Evolutionary conservation across 1,284 basidiomycete species (phyloP).

Genomic region (Porodaedalea pini): DNA sequence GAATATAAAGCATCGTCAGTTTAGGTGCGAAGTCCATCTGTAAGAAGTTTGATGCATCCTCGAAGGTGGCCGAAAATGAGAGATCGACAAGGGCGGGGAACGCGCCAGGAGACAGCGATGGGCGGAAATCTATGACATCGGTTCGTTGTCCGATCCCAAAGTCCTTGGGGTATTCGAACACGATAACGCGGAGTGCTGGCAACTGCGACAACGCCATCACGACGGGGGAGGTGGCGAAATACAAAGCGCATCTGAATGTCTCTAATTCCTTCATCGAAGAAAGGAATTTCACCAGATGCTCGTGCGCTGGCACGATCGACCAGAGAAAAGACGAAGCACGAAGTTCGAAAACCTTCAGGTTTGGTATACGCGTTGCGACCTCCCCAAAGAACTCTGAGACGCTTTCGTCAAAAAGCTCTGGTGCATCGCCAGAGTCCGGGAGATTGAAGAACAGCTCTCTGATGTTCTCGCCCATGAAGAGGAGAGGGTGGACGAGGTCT

Average conservation of each 20-base stretch:
- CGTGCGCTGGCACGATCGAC: too few species aligned
- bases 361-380: background rate
- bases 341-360: background rate
- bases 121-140: conserved; percentile 44
- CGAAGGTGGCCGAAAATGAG: conserved; percentile 41
- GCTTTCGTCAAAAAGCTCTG: background rate
- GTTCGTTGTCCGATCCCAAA: conserved; percentile 41
- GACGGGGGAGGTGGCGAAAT: conserved; percentile 43
- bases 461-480: background rate
- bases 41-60: conserved; percentile 46
- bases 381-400: background rate
- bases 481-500: background rate
- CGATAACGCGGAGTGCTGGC: conserved; percentile 52
- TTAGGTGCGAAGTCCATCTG: conserved; percentile 41
- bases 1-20: conserved; percentile 50
- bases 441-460: background rate
- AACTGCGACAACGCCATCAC: conserved; percentile 45
- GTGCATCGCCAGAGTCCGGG: too few species aligned
- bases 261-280: conserved; percentile 40
- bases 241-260: conserved; percentile 49
- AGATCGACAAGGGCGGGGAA: conserved; percentile 56
- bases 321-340: background rate
- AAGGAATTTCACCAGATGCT: background rate
- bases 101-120: conserved; percentile 41
- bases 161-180: conserved; percentile 29